Evolutionary conservation across 2,329 filamentous ascomycete species (phyloP).

Genomic region (Leptodontidium sp.): DNA sequence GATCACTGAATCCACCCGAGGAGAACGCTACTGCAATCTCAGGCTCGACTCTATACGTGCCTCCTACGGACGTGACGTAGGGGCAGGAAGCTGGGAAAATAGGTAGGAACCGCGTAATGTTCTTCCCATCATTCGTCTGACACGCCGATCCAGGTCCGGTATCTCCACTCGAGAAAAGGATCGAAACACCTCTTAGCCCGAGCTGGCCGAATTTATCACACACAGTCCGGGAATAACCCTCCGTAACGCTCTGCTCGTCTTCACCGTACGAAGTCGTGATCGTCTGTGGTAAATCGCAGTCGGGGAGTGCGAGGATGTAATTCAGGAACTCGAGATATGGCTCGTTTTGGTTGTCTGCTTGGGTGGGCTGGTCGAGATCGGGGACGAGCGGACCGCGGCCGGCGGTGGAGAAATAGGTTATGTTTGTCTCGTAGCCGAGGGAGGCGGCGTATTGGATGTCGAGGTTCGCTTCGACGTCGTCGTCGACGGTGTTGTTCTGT

Average conservation of each 20-base stretch:
- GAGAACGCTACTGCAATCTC: slow-evolving; percentile 56
- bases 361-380: slow-evolving; percentile 54
- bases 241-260: slow-evolving; percentile 69
- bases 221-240: slow-evolving; percentile 65
- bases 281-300: slow-evolving; percentile 62
- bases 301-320: slow-evolving; percentile 59
- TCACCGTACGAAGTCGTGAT: slow-evolving; percentile 74
- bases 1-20: slow-evolving; percentile 59
- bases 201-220: slow-evolving; percentile 71
- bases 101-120: slow-evolving; percentile 60
- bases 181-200: slow-evolving; percentile 68
- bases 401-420: slow-evolving; percentile 62
- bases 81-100: slow-evolving; percentile 72
- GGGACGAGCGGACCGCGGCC: slow-evolving; percentile 46
- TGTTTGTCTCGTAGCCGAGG: slow-evolving; percentile 59
- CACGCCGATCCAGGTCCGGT: slow-evolving; percentile 61
- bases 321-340: slow-evolving; percentile 70
- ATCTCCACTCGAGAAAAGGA: slow-evolving; percentile 69
- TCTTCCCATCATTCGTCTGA: slow-evolving; percentile 65
- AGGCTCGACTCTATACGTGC: slow-evolving; percentile 51
- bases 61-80: slow-evolving; percentile 71
- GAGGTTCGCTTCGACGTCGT: slow-evolving; percentile 61
- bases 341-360: slow-evolving; percentile 67
- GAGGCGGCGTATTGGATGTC: slow-evolving; percentile 63
- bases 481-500: slow-evolving; percentile 49